Percentiles rank a stretch among this genome's conserved stretches.
phyloP scores from a whole-genome alignment of 495 filamentous ascomycete species.

The Talaromyces stipitatus region DNA sequence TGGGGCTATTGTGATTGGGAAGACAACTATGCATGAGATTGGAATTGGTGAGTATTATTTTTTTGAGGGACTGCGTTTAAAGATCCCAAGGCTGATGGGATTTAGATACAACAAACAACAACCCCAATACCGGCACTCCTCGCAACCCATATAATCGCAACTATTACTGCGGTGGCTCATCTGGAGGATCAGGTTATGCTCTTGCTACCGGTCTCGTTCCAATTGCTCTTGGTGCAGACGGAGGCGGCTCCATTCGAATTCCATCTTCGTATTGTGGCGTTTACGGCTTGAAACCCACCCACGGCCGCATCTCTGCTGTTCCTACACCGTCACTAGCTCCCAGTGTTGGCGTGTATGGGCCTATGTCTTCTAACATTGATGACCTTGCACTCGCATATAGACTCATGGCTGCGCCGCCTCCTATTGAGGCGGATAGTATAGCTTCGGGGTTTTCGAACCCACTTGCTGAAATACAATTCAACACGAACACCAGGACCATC shows the following conservation, averaged over 20 bases:
- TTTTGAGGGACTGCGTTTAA: not conserved
- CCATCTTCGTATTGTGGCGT: conserved; percentile 78
- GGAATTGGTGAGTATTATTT: conserved; percentile 50
- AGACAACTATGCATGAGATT: conserved; percentile 87
- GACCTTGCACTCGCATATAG: conserved; percentile 82
- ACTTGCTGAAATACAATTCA: conserved; percentile 11
- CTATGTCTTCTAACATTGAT: conserved; percentile 66
- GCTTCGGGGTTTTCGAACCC: conserved; percentile 46
- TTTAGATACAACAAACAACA: conserved; percentile 74
- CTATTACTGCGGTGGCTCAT: conserved; percentile 88
- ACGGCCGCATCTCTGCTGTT: conserved; percentile 60
- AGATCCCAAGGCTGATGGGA: not conserved
- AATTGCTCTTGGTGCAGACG: conserved; percentile 77
- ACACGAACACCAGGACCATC: conserved; percentile 39
- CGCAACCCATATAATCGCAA: conserved; percentile 70
- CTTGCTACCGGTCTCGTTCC: conserved; percentile 71
- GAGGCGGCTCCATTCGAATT: conserved; percentile 78
- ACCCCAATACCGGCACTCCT: conserved; percentile 72
- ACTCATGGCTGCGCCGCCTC: conserved; percentile 65
- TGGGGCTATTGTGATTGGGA: conserved; percentile 77
- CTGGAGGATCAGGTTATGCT: conserved; percentile 75
- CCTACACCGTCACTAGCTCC: conserved; percentile 56
- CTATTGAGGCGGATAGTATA: conserved; percentile 34
- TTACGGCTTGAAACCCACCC: conserved; percentile 80
- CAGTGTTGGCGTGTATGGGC: conserved; percentile 62